Conservation (phyloP, 768 basidiomycete species). For the Phaffia australis region DNA sequence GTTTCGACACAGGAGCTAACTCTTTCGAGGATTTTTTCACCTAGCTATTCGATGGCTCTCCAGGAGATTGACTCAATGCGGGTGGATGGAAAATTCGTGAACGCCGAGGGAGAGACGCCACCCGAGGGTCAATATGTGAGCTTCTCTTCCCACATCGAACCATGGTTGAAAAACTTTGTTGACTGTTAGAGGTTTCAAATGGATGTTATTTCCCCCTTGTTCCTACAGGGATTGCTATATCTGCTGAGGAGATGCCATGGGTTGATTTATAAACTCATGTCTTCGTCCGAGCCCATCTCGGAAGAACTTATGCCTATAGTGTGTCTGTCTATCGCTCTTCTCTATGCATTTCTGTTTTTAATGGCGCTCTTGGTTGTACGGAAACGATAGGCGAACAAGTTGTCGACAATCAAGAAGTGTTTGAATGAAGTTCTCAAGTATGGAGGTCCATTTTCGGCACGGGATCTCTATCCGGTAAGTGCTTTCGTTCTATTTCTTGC, state of each 20-base stretch:
- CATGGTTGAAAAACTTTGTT: not conserved
- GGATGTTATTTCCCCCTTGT: not conserved
- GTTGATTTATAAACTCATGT: slow-evolving; percentile 81
- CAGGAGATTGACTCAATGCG: slow-evolving; percentile 92
- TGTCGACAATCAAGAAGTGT: slow-evolving; percentile 93
- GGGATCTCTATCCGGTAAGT: slow-evolving; percentile 85
- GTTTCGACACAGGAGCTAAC: not conserved
- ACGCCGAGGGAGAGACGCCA: slow-evolving; percentile 70
- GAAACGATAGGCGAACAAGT: slow-evolving; percentile 68
- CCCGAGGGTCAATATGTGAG: slow-evolving; percentile 90
- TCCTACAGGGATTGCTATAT: slow-evolving; percentile 24
- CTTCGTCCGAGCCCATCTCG: slow-evolving; percentile 90
- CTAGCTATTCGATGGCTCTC: slow-evolving; percentile 80
- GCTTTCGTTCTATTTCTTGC: not conserved
- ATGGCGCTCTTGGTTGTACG: not conserved
- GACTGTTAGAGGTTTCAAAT: not conserved
- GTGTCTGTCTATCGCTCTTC: slow-evolving; percentile 32
- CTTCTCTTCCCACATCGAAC: slow-evolving; percentile 10
- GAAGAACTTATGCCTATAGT: slow-evolving; percentile 97
- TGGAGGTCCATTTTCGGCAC: slow-evolving; percentile 80
- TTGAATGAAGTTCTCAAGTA: slow-evolving; percentile 91
- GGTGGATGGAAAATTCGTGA: slow-evolving; percentile 92
- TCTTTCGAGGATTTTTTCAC: not conserved
- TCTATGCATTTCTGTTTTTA: not conserved
- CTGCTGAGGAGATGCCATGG: slow-evolving; percentile 60